These are phyloP conservation scores for Sarocladium brachiariae DNA, from an alignment of 2,329 filamentous ascomycete genomes.

Conservation along the genomic window DNA sequence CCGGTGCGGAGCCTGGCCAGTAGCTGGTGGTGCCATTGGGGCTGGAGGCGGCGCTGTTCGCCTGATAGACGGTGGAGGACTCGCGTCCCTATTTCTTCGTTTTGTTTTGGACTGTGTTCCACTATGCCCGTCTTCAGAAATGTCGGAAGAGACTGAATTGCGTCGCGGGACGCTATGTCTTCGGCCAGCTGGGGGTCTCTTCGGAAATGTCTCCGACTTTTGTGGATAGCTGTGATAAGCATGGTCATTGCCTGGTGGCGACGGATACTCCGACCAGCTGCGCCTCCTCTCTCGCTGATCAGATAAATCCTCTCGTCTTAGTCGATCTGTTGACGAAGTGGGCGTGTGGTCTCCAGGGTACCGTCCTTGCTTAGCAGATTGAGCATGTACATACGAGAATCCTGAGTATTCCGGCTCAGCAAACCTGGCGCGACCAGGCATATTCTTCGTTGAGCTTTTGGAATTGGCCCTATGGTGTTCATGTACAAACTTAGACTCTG, in stretches of 20 bases:
- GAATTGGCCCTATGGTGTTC: slow-evolving; percentile 22
- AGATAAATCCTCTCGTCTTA: slow-evolving; percentile 29
- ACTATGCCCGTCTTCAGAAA: slow-evolving; percentile 34
- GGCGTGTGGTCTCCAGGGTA: slow-evolving; percentile 24
- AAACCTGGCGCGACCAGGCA: neutral
- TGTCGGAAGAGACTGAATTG: slow-evolving; percentile 27
- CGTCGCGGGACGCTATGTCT: slow-evolving; percentile 44
- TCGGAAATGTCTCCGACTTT: slow-evolving; percentile 11
- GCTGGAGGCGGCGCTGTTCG: slow-evolving; percentile 24
- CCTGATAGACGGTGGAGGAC: slow-evolving; percentile 24
- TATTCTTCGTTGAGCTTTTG: neutral
- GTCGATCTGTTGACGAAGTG: slow-evolving; percentile 28
- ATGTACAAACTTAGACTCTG: slow-evolving; percentile 31
- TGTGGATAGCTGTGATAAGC: slow-evolving; percentile 19
- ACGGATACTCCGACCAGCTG: slow-evolving; percentile 46
- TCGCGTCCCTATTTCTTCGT: neutral
- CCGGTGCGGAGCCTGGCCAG: slow-evolving; percentile 15
- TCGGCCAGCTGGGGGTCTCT: slow-evolving; percentile 26
- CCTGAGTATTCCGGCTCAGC: slow-evolving; percentile 25
- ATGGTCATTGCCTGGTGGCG: slow-evolving; percentile 26
- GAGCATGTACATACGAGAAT: slow-evolving; percentile 3
- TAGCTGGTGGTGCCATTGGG: slow-evolving; percentile 22
- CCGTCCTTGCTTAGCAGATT: neutral
- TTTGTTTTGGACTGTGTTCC: slow-evolving; percentile 18
- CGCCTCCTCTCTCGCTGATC: slow-evolving; percentile 37